These are phyloP conservation scores for Epichloe gansuensis DNA, from an alignment of 2,329 filamentous ascomycete species.

Conservation along the genomic window DNA sequence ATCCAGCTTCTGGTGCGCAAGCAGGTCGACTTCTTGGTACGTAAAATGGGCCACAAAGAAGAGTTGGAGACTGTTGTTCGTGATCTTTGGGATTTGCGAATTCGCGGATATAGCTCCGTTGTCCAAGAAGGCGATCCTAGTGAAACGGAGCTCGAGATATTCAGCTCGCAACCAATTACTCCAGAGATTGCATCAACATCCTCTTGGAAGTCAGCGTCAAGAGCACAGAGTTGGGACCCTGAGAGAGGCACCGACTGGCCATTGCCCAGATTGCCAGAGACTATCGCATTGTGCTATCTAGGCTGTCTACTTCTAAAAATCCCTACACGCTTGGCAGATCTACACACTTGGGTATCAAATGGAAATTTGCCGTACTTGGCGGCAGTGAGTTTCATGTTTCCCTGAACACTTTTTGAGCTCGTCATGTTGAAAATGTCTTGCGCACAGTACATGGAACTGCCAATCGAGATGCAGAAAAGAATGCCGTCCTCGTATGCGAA, in stretches of 20 bases:
- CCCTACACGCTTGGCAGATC: constrained; percentile 61
- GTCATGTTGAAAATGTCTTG: neutral
- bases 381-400: constrained; percentile 35
- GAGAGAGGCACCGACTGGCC: constrained; percentile 35
- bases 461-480: constrained; percentile 50
- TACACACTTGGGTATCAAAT: constrained; percentile 53
- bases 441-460: constrained; percentile 40
- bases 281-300: constrained; percentile 67
- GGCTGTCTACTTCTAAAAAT: constrained; percentile 62
- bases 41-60: constrained; percentile 48
- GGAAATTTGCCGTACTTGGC: constrained; percentile 61
- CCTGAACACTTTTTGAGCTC: neutral
- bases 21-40: constrained; percentile 63
- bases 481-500: constrained; percentile 49
- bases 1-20: constrained; percentile 76
- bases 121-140: constrained; percentile 14
- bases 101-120: constrained; percentile 30
- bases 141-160: constrained; percentile 21
- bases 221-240: constrained; percentile 30
- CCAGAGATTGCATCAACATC: constrained; percentile 9
- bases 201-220: constrained; percentile 18
- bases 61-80: constrained; percentile 69
- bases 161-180: constrained; percentile 24
- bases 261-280: constrained; percentile 59
- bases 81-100: constrained; percentile 73